These are phyloP conservation scores for Neoarthrinium moseri DNA, from an alignment of 2,329 filamentous ascomycete genomes.

Conservation along the genomic window DNA sequence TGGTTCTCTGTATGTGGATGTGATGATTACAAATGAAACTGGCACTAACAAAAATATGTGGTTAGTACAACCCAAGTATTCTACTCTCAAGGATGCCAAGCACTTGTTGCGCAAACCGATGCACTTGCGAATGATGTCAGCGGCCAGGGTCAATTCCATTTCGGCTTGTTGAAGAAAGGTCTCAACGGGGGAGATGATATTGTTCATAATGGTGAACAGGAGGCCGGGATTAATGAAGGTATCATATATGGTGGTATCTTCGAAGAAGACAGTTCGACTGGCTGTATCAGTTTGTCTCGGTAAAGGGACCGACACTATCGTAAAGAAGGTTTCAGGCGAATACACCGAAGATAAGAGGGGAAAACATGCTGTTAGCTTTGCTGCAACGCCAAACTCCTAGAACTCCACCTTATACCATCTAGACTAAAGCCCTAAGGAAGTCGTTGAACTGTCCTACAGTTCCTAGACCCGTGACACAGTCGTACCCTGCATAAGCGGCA, in stretches of 20 bases:
- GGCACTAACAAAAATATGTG: too few relatives aligned
- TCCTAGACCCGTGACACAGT: slow-evolving; percentile 50
- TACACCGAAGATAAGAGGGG: too few relatives aligned
- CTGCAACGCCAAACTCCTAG: too few relatives aligned
- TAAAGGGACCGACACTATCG: slow-evolving; percentile 12
- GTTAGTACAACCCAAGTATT: slow-evolving; percentile 53
- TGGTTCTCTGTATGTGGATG: slow-evolving; percentile 45
- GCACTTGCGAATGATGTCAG: slow-evolving; percentile 48
- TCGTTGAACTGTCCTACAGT: slow-evolving; percentile 39
- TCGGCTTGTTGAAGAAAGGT: slow-evolving; percentile 63
- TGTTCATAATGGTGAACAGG: slow-evolving; percentile 46
- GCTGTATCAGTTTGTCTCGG: slow-evolving; percentile 36
- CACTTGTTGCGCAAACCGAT: slow-evolving; percentile 46
- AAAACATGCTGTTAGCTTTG: neutral
- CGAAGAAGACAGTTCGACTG: slow-evolving; percentile 44
- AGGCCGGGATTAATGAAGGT: slow-evolving; percentile 48
- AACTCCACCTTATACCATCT: too few relatives aligned
- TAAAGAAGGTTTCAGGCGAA: too few relatives aligned
- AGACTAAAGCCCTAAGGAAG: neutral
- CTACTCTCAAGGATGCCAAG: slow-evolving; percentile 48
- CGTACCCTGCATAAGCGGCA: slow-evolving; percentile 44
- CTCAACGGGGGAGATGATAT: slow-evolving; percentile 43
- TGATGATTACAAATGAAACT: too few relatives aligned
- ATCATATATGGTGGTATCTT: slow-evolving; percentile 53
- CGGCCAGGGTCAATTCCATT: slow-evolving; percentile 61